A percentile compares a stretch with the other conserved stretches of the same genome.
phyloP scores from a whole-genome alignment of 228 moss, liverwort and hornwort species.

The Sphagnum magellanicum region DNA sequence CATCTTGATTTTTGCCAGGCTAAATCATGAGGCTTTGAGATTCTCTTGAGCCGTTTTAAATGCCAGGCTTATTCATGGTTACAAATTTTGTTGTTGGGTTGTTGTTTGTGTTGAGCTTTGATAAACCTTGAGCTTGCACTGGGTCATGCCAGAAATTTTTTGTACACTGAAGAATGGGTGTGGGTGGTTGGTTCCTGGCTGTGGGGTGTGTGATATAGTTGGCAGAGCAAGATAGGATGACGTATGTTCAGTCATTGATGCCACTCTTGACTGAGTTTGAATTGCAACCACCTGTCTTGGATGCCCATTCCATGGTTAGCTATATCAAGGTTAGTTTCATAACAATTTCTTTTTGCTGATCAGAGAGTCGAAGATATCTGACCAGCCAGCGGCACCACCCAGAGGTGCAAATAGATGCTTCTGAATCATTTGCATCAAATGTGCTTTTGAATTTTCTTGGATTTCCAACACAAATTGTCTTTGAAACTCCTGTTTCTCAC shows the following conservation, averaged over 20 bases:
- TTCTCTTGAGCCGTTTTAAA: not conserved
- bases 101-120: conserved; percentile 4
- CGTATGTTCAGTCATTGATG: conserved; percentile 74
- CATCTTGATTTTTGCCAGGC: no score
- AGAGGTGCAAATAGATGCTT: not conserved
- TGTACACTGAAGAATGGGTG: not conserved
- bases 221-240: conserved; percentile 88
- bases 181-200: not conserved
- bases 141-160: not conserved
- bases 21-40: not conserved
- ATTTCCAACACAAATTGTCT: no score
- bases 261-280: conserved; percentile 90
- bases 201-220: conserved; percentile 23
- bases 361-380: no score
- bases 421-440: no score
- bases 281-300: conserved; percentile 79
- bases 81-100: not conserved
- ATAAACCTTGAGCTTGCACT: not conserved
- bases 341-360: no score
- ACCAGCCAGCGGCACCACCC: no score
- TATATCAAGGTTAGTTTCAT: conserved; percentile 63
- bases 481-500: no score
- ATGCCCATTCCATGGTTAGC: conserved; percentile 98
- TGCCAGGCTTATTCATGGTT: not conserved
- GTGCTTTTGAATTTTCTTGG: no score